Evolutionary conservation across 148 eudicot species (phyloP).

Genomic region (Rhododendron kiyosumense): DNA sequence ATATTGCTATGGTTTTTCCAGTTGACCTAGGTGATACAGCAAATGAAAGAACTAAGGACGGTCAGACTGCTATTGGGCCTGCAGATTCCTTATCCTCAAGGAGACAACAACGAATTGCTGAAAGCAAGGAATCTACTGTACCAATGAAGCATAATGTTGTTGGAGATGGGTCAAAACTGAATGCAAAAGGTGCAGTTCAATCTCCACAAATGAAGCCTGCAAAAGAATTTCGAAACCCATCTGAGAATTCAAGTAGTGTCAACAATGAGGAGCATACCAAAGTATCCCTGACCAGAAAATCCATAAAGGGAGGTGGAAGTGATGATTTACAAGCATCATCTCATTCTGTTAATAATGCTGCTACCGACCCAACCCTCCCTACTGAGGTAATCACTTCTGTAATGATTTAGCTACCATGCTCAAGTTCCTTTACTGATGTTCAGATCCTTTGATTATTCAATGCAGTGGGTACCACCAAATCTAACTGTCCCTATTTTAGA

Average conservation of each 20-base stretch:
- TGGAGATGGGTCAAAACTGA: conserved; percentile 37
- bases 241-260: conserved; percentile 35
- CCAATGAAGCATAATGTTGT: conserved; percentile 28
- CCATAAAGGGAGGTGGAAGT: conserved; percentile 26
- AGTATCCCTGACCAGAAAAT: conserved; percentile 13
- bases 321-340: conserved; percentile 29
- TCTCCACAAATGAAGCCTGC: conserved; percentile 37
- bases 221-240: conserved; percentile 30
- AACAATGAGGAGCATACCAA: conserved; percentile 24
- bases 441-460: conserved; percentile 12
- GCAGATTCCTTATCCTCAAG: conserved; percentile 39
- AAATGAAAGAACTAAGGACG: conserved; percentile 33
- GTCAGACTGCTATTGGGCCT: conserved; percentile 22
- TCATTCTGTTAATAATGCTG: conserved; percentile 34
- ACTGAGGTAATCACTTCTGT: conserved; percentile 43
- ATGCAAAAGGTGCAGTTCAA: conserved; percentile 24
- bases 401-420: background rate
- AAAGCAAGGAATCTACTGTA: conserved; percentile 31
- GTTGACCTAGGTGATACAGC: conserved; percentile 30
- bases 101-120: conserved; percentile 36
- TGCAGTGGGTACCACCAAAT: conserved; percentile 96
- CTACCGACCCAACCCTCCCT: conserved; percentile 57
- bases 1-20: conserved; percentile 10
- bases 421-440: background rate
- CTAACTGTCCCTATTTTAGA: conserved; percentile 80